Base-by-base conservation (phyloP, 1,284 basidiomycete genomes). In the Volvariella surrecta region DNA sequence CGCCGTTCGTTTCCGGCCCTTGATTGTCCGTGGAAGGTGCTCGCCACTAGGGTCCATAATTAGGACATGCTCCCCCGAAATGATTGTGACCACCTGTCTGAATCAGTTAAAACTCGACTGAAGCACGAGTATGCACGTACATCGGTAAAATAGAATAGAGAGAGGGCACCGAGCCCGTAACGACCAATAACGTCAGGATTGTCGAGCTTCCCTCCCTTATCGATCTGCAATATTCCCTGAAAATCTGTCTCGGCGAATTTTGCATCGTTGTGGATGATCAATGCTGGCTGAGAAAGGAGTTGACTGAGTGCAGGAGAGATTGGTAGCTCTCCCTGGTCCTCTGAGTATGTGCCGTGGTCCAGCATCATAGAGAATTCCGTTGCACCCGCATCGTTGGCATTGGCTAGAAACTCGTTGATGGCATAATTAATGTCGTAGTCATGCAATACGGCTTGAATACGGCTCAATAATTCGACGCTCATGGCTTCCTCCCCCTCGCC, bases 111-210 rank as follows among this genome's bases (percentile, higher is more conserved):
- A 24, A 22, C n/a, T 4, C 13, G 7, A 19, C 8, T 35, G 18
- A 8, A 15, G 7, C 18, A 15, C 4, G 34, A 7, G 18, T 7
- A 6, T 6, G 24, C 20, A 48, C 59, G 30, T 44, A 71, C 71
- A 55, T 74, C 71, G 1, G 67, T 65, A 39, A 74, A 63, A 46
- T 74, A 68, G 42, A 69, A 76, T 59, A 73, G 66, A 0, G 68
- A 66, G 4, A 74, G 56, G 4, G 70, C 65, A 4, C 73, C 73
- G 9, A 70, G 57, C 2, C 73, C 73, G 55, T 73, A 76, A 30
- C 67, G 66, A 2, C 73, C 73, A 40, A 74, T 73, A 2, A 58
- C 65, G 40, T 63, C 61, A 0, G 47, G 50, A 16, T 52, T 53
- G 1, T 48, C 58, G 10, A 51, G 50, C 50, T 76, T 74, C 1